These are phyloP conservation scores for Tulasnella sp. DNA, from an alignment of 768 basidiomycete species.

Conservation along the genomic window DNA sequence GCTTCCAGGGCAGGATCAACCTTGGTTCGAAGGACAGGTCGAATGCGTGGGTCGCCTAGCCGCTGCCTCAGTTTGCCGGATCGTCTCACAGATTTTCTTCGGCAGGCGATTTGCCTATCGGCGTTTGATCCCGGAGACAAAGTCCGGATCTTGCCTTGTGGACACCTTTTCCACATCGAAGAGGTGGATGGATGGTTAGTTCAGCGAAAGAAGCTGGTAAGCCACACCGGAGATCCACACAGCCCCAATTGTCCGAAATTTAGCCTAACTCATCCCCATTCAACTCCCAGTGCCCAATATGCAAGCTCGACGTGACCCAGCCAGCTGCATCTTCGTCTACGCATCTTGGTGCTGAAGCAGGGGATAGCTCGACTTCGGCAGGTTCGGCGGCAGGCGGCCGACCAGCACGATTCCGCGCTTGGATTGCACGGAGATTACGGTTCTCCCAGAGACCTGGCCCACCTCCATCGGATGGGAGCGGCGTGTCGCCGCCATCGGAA, in stretches of 20 bases:
- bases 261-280: constrained; percentile 20
- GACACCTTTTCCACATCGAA: constrained; percentile 86
- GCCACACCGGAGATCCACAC: constrained; percentile 29
- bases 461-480: not conserved
- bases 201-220: constrained; percentile 82
- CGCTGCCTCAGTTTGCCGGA: not conserved
- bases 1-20: constrained; percentile 7
- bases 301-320: constrained; percentile 81
- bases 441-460: not conserved
- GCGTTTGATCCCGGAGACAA: constrained; percentile 81
- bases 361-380: not conserved
- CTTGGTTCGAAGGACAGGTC: constrained; percentile 17
- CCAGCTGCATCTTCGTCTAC: constrained; percentile 25
- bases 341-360: not conserved
- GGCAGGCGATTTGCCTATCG: constrained; percentile 73
- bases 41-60: not conserved
- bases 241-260: not conserved
- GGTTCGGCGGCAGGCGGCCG: not conserved
- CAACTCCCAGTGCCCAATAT: constrained; percentile 68
- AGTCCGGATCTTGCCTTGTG: constrained; percentile 86
- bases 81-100: constrained; percentile 6
- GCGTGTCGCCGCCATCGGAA: not conserved
- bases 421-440: not conserved
- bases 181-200: constrained; percentile 93
- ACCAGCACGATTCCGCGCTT: not conserved